Conservation (phyloP, 306 rosid species). For the Prunus davidiana region DNA sequence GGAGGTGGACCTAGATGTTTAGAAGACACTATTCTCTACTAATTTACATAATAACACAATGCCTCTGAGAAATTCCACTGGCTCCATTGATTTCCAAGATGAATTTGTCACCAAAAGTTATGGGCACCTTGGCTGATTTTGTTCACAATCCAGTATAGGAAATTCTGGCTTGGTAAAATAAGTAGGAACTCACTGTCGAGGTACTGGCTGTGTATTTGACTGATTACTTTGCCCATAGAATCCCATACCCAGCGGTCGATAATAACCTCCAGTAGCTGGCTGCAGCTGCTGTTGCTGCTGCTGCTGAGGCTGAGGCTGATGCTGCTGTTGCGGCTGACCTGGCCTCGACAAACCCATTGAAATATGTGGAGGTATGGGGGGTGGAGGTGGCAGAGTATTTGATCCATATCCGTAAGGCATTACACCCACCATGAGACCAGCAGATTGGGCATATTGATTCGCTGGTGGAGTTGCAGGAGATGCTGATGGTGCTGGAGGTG, state of each 20-base stretch:
- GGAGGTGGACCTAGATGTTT: conserved; percentile 7
- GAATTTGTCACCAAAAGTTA: conserved; percentile 24
- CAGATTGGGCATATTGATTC: conserved; percentile 59
- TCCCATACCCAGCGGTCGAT: conserved; percentile 68
- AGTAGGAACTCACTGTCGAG: conserved; percentile 57
- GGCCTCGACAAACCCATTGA: conserved; percentile 62
- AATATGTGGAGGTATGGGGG: conserved; percentile 69
- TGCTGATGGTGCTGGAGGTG: conserved; percentile 34
- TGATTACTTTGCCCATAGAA: conserved; percentile 75
- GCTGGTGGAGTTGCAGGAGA: conserved; percentile 46
- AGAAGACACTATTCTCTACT: conserved; percentile 30
- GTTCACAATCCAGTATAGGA: conserved; percentile 13
- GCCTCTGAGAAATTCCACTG: conserved; percentile 31
- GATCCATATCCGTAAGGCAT: conserved; percentile 67
- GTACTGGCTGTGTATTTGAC: conserved; percentile 62
- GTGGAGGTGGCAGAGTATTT: conserved; percentile 68
- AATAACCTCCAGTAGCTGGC: conserved; percentile 61
- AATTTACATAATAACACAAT: conserved; percentile 58
- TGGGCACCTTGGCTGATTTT: conserved; percentile 10
- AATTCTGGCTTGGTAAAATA: background rate
- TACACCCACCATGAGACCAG: conserved; percentile 54
- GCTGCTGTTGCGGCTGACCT: conserved; percentile 41
- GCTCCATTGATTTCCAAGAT: conserved; percentile 29
- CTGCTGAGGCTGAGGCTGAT: conserved; percentile 45
- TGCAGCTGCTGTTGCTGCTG: conserved; percentile 55